Conservation (phyloP, 2,329 filamentous ascomycete species). For the Clarireedia paspali region DNA sequence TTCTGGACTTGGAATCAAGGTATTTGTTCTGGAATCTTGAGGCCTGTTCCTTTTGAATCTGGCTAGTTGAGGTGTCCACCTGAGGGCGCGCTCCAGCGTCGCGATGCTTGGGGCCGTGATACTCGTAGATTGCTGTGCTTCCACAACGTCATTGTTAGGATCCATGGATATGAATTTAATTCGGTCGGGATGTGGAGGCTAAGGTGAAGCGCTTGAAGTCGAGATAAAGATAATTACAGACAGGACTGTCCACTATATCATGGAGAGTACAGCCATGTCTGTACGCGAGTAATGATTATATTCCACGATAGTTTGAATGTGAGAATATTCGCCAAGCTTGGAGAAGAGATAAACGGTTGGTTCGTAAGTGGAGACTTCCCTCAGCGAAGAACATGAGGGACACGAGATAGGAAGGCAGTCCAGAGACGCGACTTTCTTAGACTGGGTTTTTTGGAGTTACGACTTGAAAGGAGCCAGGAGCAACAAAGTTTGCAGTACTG, state of each 20-base stretch:
- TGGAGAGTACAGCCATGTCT: too few species aligned
- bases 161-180: neutral
- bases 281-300: neutral
- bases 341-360: too few species aligned
- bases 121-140: neutral
- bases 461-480: neutral
- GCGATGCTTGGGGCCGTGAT: neutral
- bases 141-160: too few species aligned
- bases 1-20: too few species aligned
- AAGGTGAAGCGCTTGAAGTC: neutral
- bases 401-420: too few species aligned
- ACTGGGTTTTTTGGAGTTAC: too few species aligned
- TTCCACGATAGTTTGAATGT: neutral
- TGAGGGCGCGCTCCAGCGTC: neutral
- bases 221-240: neutral
- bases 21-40: neutral
- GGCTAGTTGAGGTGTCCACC: neutral
- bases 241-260: neutral
- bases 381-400: too few species aligned
- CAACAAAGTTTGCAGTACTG: too few species aligned
- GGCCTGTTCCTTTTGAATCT: neutral
- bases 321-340: too few species aligned
- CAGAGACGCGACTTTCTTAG: too few species aligned
- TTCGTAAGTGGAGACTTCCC: too few species aligned
- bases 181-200: neutral